Evolutionary conservation across 2,329 filamentous ascomycete genomes (phyloP).

Genomic region (Fusarium tupiense): DNA sequence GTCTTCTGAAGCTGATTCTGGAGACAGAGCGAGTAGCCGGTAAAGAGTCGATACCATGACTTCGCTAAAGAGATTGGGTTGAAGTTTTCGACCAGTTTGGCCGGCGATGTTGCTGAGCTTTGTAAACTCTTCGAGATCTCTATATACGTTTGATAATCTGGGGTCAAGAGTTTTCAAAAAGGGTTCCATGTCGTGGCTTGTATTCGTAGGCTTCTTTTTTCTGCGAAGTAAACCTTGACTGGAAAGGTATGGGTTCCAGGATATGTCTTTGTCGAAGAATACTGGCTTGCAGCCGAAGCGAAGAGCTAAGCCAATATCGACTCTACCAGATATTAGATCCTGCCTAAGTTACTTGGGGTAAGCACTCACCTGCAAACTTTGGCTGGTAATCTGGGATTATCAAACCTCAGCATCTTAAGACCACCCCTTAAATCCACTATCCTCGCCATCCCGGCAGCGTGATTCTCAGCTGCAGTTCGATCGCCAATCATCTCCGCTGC

Average conservation of each 20-base stretch:
- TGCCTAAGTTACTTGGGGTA: accelerated
- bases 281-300: conserved; percentile 21
- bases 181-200: neutral
- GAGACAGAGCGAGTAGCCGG: conserved; percentile 19
- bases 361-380: conserved; percentile 34
- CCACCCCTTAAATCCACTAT: conserved; percentile 35
- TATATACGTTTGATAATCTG: conserved; percentile 22
- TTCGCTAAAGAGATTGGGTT: conserved; percentile 33
- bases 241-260: conserved; percentile 28
- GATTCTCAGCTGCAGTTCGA: conserved; percentile 11
- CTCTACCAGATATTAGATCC: neutral
- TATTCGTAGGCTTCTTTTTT: neutral
- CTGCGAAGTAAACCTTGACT: neutral
- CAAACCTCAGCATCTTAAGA: conserved; percentile 21
- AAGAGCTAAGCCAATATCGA: conserved; percentile 26
- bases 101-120: conserved; percentile 30
- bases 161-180: conserved; percentile 16
- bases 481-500: conserved; percentile 30
- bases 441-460: conserved; percentile 23
- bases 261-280: conserved; percentile 16
- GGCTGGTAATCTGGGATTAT: conserved; percentile 28
- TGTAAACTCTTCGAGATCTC: conserved; percentile 25
- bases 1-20: neutral
- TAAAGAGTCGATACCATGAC: conserved; percentile 29
- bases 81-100: conserved; percentile 27